A percentile compares a stretch with the other conserved stretches of the same genome.
phyloP scores from a whole-genome alignment of 225 moss, liverwort and hornwort species.

The Straminergon stramineum region DNA sequence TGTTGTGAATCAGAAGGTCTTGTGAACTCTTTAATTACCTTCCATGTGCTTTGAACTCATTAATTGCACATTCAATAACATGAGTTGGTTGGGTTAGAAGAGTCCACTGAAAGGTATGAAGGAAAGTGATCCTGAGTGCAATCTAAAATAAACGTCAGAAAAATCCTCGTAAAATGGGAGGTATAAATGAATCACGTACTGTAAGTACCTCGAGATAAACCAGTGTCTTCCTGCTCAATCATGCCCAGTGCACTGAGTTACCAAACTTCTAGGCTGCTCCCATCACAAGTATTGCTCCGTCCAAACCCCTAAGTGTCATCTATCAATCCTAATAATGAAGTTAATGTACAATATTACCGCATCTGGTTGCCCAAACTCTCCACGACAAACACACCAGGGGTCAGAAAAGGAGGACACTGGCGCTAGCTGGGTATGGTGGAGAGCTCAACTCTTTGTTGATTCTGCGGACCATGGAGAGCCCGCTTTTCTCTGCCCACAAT shows the following conservation, averaged over 20 bases:
- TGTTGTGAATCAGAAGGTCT: not conserved
- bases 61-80: not conserved
- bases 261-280: not conserved
- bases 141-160: not conserved
- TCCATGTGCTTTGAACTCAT: not conserved
- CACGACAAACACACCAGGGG: not conserved
- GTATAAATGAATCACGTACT: not conserved
- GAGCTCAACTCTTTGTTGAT: constrained; percentile 17
- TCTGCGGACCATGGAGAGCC: not conserved
- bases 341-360: constrained; percentile 17
- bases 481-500: constrained; percentile 37
- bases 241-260: not conserved
- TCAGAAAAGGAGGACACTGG: constrained; percentile 8
- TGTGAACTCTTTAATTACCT: not conserved
- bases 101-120: not conserved
- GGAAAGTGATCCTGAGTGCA: not conserved
- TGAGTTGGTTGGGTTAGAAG: not conserved
- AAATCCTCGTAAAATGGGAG: not conserved
- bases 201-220: not conserved
- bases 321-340: constrained; percentile 1
- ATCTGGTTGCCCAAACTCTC: not conserved
- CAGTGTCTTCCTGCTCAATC: not conserved
- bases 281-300: not conserved
- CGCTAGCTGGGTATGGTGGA: not conserved
- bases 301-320: not conserved